Percentiles rank a stretch among this genome's conserved stretches.
These are phyloP conservation scores for Plantago major DNA, from an alignment of 257 asterid species.

Conservation along the genomic window DNA sequence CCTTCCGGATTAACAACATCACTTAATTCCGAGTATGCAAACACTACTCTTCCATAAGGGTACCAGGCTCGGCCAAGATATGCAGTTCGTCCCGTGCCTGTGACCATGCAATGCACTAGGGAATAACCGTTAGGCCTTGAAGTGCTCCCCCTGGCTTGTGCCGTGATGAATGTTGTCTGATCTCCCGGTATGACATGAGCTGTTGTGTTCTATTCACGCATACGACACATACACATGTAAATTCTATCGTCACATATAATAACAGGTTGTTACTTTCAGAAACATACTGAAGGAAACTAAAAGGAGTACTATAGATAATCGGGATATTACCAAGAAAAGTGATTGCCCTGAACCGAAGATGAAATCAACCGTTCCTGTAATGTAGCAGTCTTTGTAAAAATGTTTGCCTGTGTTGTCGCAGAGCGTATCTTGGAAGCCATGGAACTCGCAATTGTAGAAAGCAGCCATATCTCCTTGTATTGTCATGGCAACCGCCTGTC, in stretches of 20 bases:
- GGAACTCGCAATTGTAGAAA: neutral
- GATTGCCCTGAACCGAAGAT: no score
- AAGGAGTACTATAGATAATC: no score
- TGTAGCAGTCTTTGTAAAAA: neutral
- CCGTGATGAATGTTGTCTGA: no score
- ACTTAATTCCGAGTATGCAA: neutral
- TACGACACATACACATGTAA: no score
- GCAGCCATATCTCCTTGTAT: neutral
- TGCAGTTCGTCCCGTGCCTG: neutral
- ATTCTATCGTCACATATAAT: no score
- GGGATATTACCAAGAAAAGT: no score
- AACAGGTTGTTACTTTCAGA: no score
- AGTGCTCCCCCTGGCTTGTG: no score
- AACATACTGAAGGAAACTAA: no score
- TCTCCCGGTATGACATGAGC: no score
- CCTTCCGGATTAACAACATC: no score
- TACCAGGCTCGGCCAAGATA: neutral
- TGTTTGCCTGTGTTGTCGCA: neutral
- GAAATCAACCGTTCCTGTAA: neutral
- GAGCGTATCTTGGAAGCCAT: neutral
- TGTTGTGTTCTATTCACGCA: no score
- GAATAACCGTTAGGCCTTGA: neutral
- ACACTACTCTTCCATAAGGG: neutral
- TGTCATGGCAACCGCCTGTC: neutral
- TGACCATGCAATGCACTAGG: neutral